Base-by-base conservation (phyloP, 2,329 filamentous ascomycete species). In the Colletotrichum sp. region DNA sequence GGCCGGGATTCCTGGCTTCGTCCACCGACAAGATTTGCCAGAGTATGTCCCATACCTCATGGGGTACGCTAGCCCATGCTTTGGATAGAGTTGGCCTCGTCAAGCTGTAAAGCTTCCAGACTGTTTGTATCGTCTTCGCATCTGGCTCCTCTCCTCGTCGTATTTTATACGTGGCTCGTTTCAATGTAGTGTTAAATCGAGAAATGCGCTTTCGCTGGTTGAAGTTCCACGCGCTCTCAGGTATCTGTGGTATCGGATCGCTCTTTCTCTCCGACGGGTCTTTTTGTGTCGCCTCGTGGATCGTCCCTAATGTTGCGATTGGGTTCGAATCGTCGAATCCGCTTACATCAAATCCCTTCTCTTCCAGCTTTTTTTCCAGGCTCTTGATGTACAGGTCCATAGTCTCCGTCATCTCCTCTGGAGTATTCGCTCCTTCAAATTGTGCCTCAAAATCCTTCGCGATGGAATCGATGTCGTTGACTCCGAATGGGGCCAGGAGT, bases 21-120 rank as follows among this genome's bases (percentile, higher is more conserved):
- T 89, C 86, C 60, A 88, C 87, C 2, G 92, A 90, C 59, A 93
- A 86, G 3, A 91, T 83, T 34, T 89, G 86, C 94, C 94, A 96
- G 10, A 96, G 83, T 3, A 92, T 82, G n/a, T 90, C 85, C 91
- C 94, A 94, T 6, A 91, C 88, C 18, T 90, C 87, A 12, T 87
- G 80, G 1, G 93, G 90, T n/a, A 96, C 88, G 34, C 88, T 87
- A 44, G 87, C 82, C 84, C 92, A 89, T 12, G 85, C 82, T 24
- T 84, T 84, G 2, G 87, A 83, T 57, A 92, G 83, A 8, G 83
- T 81, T 16, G 83, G 82, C 13, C 89, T 85, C 4, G 88, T 87
- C 0, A 84, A 83, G 63, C 87, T 86, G 79, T 92, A 92, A 13
- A 84, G 84, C 76, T 87, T 88, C 87, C 90, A 92, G 6, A 87